These are phyloP conservation scores for Candida ficus DNA, from an alignment of 805 yeast species.

Conservation along the genomic window DNA sequence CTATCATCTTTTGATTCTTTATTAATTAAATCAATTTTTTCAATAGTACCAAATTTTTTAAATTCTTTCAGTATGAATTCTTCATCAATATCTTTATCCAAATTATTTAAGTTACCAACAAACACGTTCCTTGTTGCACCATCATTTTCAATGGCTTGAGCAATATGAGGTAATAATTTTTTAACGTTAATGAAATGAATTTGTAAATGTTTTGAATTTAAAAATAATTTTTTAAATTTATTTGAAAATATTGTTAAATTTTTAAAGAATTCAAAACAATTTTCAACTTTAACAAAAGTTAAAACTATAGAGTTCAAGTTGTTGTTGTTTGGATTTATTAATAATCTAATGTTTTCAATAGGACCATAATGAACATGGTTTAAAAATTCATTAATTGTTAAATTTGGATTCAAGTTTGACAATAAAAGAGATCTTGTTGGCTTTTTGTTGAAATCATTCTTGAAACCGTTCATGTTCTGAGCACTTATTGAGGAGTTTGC, in stretches of 20 bases:
- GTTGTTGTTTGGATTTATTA: conserved; percentile 24
- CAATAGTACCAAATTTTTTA: conserved; percentile 52
- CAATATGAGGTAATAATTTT: conserved; percentile 22
- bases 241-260: conserved; percentile 31
- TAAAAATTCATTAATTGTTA: conserved; percentile 29
- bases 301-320: conserved; percentile 19
- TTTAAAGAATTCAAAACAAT: conserved; percentile 34
- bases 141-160: conserved; percentile 57
- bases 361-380: conserved; percentile 53
- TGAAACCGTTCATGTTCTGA: conserved; percentile 4
- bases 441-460: conserved; percentile 2
- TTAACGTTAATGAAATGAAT: conserved; percentile 31
- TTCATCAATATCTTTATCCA: conserved; percentile 34
- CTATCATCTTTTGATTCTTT: conserved; percentile 27
- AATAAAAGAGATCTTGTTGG: conserved; percentile 26
- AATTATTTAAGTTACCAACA: conserved; percentile 65
- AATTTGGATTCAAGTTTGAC: conserved; percentile 14
- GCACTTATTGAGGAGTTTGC: conserved; percentile 9
- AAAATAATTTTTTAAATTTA: conserved; percentile 28
- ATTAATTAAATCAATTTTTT: conserved; percentile 56
- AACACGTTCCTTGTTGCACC: conserved; percentile 94
- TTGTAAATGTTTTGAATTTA: conserved; percentile 35
- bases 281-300: conserved; percentile 26
- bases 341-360: conserved; percentile 50
- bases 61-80: conserved; percentile 44